Conservation (phyloP, 2,329 filamentous ascomycete genomes). For the Penicillium sp. region DNA sequence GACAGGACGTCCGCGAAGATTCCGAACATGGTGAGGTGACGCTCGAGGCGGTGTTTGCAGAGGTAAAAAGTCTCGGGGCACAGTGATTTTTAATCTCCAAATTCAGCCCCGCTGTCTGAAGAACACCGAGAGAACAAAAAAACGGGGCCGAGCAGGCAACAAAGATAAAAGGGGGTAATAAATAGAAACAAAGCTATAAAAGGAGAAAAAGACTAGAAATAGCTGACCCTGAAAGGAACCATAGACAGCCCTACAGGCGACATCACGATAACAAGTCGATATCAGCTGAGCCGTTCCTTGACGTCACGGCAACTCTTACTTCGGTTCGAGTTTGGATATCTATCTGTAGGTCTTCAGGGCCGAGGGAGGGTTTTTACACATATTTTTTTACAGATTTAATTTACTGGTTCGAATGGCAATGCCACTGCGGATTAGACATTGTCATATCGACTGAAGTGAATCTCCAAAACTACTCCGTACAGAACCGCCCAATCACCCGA, state of each 20-base stretch:
- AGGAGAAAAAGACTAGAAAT: background rate
- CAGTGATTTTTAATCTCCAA: conserved; percentile 3
- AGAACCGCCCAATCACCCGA: conserved; percentile 18
- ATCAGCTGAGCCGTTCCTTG: conserved; percentile 19
- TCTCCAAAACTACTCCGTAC: conserved; percentile 1
- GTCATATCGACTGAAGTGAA: too few species aligned
- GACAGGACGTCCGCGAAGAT: conserved; percentile 75
- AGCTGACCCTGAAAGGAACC: too few species aligned
- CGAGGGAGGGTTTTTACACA: too few species aligned
- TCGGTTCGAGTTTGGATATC: background rate
- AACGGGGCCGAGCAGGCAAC: conserved; percentile 5
- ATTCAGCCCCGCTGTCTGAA: conserved; percentile 10
- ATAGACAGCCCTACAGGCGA: background rate
- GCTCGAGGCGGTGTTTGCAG: conserved; percentile 1
- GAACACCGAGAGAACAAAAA: conserved; percentile 2
- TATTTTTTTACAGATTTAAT: too few species aligned
- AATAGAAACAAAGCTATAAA: background rate
- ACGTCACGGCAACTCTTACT: conserved; percentile 17
- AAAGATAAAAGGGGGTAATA: conserved; percentile 5
- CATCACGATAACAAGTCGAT: conserved; percentile 4
- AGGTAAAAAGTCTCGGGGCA: conserved; percentile 6
- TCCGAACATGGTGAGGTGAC: conserved; percentile 66
- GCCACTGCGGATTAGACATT: too few species aligned
- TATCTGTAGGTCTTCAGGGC: background rate
- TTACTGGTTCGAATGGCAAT: too few species aligned